These are phyloP conservation scores for Oryza glumipatula DNA, from an alignment of 176 grass and related monocot species.

Conservation along the genomic window DNA sequence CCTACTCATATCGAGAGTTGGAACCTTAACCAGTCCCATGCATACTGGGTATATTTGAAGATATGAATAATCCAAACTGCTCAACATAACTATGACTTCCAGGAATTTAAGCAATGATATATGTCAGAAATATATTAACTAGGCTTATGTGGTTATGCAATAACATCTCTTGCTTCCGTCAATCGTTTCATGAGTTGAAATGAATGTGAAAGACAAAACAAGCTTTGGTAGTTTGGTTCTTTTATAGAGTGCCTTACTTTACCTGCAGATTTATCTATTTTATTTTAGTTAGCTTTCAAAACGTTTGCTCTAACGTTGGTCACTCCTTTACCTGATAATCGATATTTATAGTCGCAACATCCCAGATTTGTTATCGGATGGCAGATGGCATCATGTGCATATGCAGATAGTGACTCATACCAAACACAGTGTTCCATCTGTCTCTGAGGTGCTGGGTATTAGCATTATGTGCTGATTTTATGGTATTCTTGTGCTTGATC, in stretches of 20 bases:
- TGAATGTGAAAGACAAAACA: neutral
- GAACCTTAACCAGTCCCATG: neutral
- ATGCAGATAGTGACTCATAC: conserved; percentile 11
- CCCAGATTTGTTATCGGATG: neutral
- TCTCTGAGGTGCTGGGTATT: neutral
- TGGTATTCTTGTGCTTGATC: neutral
- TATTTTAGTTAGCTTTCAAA: neutral
- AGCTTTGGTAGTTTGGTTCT: neutral
- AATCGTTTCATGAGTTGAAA: neutral
- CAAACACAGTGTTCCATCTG: conserved; percentile 3
- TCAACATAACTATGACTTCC: neutral
- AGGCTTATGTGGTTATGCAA: neutral
- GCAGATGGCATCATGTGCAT: conserved; percentile 20
- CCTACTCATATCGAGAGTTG: neutral
- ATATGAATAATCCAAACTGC: neutral
- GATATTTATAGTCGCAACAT: neutral
- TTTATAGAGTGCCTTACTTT: neutral
- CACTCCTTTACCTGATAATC: neutral
- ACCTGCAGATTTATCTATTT: neutral
- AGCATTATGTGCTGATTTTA: conserved; percentile 3
- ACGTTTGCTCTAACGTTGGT: neutral
- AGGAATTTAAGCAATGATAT: neutral
- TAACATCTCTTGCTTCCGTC: neutral
- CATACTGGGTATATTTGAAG: neutral
- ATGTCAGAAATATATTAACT: neutral